Conservation (phyloP, 768 basidiomycete species). For the Nidula microcarpa region DNA sequence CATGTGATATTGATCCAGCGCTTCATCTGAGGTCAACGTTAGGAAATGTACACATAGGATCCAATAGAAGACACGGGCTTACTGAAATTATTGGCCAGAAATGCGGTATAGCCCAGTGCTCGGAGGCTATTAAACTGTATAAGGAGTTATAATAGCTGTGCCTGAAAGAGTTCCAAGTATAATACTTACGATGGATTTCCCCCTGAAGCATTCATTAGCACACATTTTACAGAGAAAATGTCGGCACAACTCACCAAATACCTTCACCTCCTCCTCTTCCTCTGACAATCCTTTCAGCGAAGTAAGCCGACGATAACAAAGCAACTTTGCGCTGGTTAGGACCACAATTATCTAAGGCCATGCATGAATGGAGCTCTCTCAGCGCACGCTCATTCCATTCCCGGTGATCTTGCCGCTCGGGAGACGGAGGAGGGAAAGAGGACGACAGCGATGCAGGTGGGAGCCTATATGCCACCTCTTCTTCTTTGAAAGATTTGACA, state of each 20-base stretch:
- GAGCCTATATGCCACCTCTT: not conserved
- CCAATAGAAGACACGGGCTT: not conserved
- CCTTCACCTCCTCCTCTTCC: slow-evolving; percentile 11
- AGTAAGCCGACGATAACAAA: slow-evolving; percentile 21
- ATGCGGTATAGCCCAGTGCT: slow-evolving; percentile 11
- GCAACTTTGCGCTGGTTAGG: slow-evolving; percentile 30
- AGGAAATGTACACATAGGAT: not conserved
- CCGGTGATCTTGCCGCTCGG: slow-evolving; percentile 2
- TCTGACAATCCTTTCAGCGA: slow-evolving; percentile 14
- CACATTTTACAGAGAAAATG: not conserved
- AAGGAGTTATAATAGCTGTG: not conserved
- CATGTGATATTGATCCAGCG: slow-evolving; percentile 22
- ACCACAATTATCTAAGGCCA: slow-evolving; percentile 19
- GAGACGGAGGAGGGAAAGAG: not conserved
- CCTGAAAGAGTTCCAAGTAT: not conserved
- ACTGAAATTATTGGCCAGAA: slow-evolving; percentile 20
- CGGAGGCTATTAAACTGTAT: not conserved
- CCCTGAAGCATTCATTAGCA: slow-evolving; percentile 10
- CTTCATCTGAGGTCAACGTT: slow-evolving; percentile 10
- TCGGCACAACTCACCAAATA: slow-evolving; percentile 19
- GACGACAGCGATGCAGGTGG: not conserved
- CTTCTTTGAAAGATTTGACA: not conserved
- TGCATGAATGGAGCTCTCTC: slow-evolving; percentile 19
- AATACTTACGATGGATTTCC: slow-evolving; percentile 17
- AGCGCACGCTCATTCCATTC: slow-evolving; percentile 23